Conservation (phyloP, 1,139 yeast genomes). For the Pichia sp. region DNA sequence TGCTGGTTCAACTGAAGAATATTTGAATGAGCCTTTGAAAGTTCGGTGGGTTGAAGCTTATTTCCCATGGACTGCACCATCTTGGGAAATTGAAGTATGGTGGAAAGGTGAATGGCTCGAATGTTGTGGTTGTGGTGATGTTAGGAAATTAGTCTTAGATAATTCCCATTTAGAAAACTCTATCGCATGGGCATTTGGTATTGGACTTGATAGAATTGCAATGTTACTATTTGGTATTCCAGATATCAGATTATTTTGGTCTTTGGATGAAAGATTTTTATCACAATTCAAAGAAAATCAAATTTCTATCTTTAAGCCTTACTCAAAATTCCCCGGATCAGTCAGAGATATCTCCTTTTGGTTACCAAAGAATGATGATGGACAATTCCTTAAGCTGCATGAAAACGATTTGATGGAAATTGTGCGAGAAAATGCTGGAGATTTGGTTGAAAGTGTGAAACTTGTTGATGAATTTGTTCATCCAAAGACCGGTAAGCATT, state of each 20-base stretch:
- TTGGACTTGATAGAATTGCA: constrained; percentile 92
- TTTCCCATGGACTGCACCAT: constrained; percentile 98
- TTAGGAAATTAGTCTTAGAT: constrained; percentile 65
- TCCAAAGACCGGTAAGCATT: constrained; percentile 68
- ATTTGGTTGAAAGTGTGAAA: constrained; percentile 78
- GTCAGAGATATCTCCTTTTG: constrained; percentile 87
- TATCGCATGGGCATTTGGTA: constrained; percentile 97
- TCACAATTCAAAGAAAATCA: constrained; percentile 60
- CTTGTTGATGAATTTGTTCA: constrained; percentile 77
- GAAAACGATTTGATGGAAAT: constrained; percentile 92
- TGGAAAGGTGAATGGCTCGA: constrained; percentile 99
- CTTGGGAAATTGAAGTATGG: constrained; percentile 98
- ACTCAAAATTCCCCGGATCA: constrained; percentile 86
- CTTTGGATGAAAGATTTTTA: constrained; percentile 69
- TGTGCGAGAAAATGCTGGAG: constrained; percentile 79
- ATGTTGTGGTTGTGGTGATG: constrained; percentile 94
- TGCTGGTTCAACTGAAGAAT: constrained; percentile 58
- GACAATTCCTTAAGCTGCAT: constrained; percentile 40
- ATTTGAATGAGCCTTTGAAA: constrained; percentile 65
- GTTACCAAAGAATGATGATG: constrained; percentile 43
- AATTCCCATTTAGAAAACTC: constrained; percentile 60
- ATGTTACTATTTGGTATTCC: constrained; percentile 94
- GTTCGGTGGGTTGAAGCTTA: constrained; percentile 95
- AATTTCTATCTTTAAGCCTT: constrained; percentile 74
- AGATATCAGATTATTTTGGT: constrained; percentile 91